Evolutionary conservation across 116 monocot species (phyloP).

Genomic region (Zostera marina): DNA sequence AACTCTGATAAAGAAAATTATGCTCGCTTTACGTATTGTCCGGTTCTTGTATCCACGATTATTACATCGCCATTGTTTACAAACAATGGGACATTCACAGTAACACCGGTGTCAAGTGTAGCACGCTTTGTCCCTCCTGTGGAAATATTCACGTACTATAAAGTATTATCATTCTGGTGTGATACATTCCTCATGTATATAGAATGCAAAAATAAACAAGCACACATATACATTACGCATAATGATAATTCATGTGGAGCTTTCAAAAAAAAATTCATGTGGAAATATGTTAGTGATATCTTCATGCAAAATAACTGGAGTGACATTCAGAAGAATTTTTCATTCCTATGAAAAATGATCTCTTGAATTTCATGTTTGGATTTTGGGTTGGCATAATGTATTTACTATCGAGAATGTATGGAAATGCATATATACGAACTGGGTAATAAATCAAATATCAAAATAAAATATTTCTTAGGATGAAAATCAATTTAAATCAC

Average conservation of each 20-base stretch:
- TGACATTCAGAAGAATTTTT: background rate
- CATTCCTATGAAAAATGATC: background rate
- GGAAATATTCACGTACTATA: background rate
- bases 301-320: background rate
- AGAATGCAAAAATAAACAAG: background rate
- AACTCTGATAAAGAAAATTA: constrained; percentile 8
- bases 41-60: constrained; percentile 81
- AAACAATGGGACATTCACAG: constrained; percentile 81
- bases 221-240: background rate
- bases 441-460: background rate
- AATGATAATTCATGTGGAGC: too few relatives aligned
- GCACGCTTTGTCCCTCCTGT: constrained; percentile 83
- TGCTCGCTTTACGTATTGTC: constrained; percentile 70
- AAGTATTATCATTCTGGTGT: background rate
- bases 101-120: constrained; percentile 66
- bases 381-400: background rate
- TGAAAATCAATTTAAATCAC: constrained; percentile 18
- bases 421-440: background rate
- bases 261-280: background rate
- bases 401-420: background rate
- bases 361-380: background rate
- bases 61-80: constrained; percentile 59
- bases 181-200: background rate
- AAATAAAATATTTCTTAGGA: background rate
- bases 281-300: constrained; percentile 8